Evolutionary conservation across 805 yeast genomes (phyloP), one percentile per base, ranked within the genome.

Genomic region (Myxozyma neotropica): DNA sequence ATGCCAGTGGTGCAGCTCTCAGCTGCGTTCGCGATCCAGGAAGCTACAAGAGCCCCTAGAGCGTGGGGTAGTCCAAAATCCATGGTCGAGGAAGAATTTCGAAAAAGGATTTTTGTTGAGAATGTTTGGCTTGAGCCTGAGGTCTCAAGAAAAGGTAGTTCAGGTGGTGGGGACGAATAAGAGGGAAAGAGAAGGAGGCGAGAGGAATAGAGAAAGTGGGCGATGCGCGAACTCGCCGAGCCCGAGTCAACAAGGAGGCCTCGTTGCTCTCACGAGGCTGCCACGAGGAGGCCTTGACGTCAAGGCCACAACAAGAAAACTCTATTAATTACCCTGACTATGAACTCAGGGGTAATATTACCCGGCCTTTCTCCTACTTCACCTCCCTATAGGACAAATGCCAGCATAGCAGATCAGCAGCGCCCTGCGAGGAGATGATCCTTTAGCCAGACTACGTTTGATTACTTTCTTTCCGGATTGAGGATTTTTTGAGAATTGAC

Each of bases 321-420:
- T 46, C 13, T 6, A n/a, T 13, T 17, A 31, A 13, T 48, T 48
- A 33, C 51, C 42, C 40, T 15, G 38, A 6, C 13, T 45, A 8
- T n/a, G n/a, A 45, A 47, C 33, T 48, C 53, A 48, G 53, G 53
- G 53, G 53, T 48, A 35, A 15, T 2, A 12, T 48, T 36, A 48
- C 52, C 52, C 52, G 52, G 52, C 29, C 33, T 6, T 23, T 10
- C 19, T 23, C 10, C 24, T 7, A 35, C 38, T 27, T 4, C 23
- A 29, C 15, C 31, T 12, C 23, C 8, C 42, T 12, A 21, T 7
- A 12, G 12, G 15, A n/a, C 13, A 26, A 45, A 35, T 43, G 53
- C 53, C 53, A 48, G 44, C 53, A 36, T 2, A 48, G 33, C 43
- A 4, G 33, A 35, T 35, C 53, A 6, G 7, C 17, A 26, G 15